These are phyloP conservation scores for Magnusiomyces magnusii DNA, from an alignment of 1,139 yeast species.

Conservation along the genomic window DNA sequence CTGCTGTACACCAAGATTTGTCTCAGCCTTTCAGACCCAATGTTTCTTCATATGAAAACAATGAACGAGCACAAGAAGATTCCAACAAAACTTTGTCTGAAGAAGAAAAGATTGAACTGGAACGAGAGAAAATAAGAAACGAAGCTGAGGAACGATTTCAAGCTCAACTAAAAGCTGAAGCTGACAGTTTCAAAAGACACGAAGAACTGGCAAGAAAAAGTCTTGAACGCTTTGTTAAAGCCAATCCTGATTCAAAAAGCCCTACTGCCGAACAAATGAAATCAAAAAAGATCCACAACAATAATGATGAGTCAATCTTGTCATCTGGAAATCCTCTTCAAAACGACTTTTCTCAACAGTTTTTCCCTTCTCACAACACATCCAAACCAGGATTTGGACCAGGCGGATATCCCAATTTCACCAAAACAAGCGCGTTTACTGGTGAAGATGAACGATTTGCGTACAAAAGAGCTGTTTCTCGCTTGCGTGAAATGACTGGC, in stretches of 20 bases:
- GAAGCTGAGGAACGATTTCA: slow-evolving; percentile 4
- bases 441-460: slow-evolving; percentile 79
- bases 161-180: not conserved
- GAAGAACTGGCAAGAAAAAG: not conserved
- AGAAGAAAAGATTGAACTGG: not conserved
- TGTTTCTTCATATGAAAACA: slow-evolving; percentile 51
- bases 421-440: slow-evolving; percentile 51
- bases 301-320: slow-evolving; percentile 8
- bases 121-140: slow-evolving; percentile 13
- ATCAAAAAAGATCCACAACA: slow-evolving; percentile 1
- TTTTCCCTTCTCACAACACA: slow-evolving; percentile 10
- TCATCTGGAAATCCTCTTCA: not conserved
- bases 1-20: slow-evolving; percentile 54
- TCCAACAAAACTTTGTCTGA: slow-evolving; percentile 12
- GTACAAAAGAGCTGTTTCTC: slow-evolving; percentile 59
- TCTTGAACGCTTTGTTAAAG: not conserved
- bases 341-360: not conserved
- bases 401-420: slow-evolving; percentile 33
- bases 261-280: not conserved
- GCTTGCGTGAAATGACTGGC: slow-evolving; percentile 60
- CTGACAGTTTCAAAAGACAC: not conserved
- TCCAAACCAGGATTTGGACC: slow-evolving; percentile 1
- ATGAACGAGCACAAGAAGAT: slow-evolving; percentile 30
- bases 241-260: not conserved
- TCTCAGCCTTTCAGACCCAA: slow-evolving; percentile 64